Conservation (phyloP, 225 moss, liverwort and hornwort species). For the Marchantia polymorpha region DNA sequence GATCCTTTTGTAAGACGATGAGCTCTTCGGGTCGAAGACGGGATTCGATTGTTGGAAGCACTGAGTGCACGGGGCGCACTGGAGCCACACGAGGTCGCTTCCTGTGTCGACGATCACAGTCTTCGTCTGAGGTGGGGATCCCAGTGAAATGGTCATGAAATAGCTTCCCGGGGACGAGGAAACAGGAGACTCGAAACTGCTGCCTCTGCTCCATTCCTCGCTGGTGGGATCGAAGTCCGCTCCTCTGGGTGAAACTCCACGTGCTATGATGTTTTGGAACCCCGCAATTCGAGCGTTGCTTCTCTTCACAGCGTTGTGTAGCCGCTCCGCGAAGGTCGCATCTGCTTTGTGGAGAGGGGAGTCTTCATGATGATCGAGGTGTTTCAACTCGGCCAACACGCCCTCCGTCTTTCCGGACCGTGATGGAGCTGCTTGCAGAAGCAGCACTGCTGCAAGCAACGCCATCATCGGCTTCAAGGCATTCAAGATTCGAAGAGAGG, state of each 20-base stretch:
- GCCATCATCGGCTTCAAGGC: background rate
- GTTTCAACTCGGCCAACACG: background rate
- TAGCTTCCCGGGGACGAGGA: constrained; percentile 29
- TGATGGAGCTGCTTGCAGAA: background rate
- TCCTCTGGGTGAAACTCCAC: constrained; percentile 13
- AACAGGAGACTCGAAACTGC: constrained; percentile 16
- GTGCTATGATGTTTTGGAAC: constrained; percentile 4
- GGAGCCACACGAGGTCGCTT: constrained; percentile 36
- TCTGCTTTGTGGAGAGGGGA: constrained; percentile 20
- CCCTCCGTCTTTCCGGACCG: background rate
- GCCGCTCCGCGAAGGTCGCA: constrained; percentile 8
- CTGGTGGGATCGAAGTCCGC: constrained; percentile 10
- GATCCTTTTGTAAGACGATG: constrained; percentile 24
- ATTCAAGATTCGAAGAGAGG: background rate
- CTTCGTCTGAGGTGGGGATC: constrained; percentile 27
- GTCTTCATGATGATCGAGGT: constrained; percentile 27
- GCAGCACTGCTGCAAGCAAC: background rate
- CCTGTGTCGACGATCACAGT: constrained; percentile 36
- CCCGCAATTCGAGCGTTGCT: constrained; percentile 9
- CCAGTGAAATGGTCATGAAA: constrained; percentile 31
- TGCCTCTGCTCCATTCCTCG: background rate
- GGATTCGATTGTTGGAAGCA: constrained; percentile 27
- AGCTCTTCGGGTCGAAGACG: constrained; percentile 10
- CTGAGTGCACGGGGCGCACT: constrained; percentile 18
- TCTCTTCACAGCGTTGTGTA: constrained; percentile 23